Base-by-base conservation (phyloP, 768 basidiomycete species). In the Podaxis sp. region DNA sequence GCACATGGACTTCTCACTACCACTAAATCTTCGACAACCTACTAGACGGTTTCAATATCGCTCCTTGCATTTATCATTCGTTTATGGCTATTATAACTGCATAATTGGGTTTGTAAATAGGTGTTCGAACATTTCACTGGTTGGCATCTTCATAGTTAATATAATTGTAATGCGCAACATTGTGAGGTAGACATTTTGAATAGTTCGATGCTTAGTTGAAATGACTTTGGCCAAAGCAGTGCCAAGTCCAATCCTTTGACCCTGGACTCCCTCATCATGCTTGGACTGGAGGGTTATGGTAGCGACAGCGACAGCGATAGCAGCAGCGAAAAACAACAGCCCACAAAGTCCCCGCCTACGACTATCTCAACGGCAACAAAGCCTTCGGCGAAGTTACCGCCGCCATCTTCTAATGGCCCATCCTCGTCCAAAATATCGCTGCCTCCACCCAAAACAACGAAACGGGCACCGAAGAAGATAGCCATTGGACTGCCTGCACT, bases 271-370 rank as follows among this genome's bases (percentile, higher is more conserved):
- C 37, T 38, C 52, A 67, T 50, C 61, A 91, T 91, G 88, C 82
- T 91, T 63, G 88, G 88, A 35, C 78, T 92, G 61, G 89, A 88
- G 67, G 83, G 79, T 77, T 91, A 92, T 66, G 89, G 88, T 63
- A 92, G 90, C 73, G 88, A 80, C 74, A 81, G 72, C 66, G 85
- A 89, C 64, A 81, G 76, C 67, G 86, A 84, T 60, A n/a, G 71
- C 73, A 47, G 71, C 70, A 11, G 63, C 69, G 0, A 69, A 76
- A 59, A 72, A 73, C 44, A 62, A 56, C 61, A 59, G 51, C 36
- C 53, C 51, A 38, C 64, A 62, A 25, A 56, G 40, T 62, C 27
- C 52, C 52, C 47, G 6, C 23, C 36, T 11, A 14, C 32, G 1
- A 2, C 27, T 59, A 2, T 37, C n/a, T n/a, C 16, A 4, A 13